Evolutionary conservation across 805 yeast genomes (phyloP).

Genomic region (Zygosaccharomyces kombuchaensis): DNA sequence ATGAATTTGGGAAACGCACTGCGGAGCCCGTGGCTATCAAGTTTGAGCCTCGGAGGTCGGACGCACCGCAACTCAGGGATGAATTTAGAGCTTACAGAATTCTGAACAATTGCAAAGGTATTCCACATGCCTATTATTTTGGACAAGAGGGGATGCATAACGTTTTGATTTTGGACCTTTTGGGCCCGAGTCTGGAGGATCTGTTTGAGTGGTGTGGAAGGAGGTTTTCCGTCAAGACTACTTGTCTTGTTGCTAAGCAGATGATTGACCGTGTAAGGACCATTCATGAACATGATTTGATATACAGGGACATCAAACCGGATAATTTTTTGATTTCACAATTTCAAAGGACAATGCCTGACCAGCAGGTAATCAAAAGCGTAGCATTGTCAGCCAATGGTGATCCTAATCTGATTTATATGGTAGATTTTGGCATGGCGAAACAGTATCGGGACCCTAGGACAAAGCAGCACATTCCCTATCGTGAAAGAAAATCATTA

Average conservation of each 20-base stretch:
- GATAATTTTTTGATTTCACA: conserved; percentile 64
- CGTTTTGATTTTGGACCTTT: conserved; percentile 67
- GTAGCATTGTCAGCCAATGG: conserved; percentile 52
- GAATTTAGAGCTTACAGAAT: conserved; percentile 76
- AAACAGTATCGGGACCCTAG: conserved; percentile 78
- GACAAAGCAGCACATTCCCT: conserved; percentile 77
- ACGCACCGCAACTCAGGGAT: conserved; percentile 79
- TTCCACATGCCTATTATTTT: conserved; percentile 79
- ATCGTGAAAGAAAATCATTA: conserved; percentile 72
- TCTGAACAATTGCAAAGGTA: conserved; percentile 62
- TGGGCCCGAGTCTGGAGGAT: conserved; percentile 80
- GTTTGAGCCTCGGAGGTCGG: conserved; percentile 75
- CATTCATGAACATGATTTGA: conserved; percentile 71
- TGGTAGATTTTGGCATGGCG: conserved; percentile 86
- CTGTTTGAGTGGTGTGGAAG: conserved; percentile 87
- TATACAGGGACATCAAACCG: conserved; percentile 79
- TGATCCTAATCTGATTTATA: conserved; percentile 62
- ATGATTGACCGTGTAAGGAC: conserved; percentile 70
- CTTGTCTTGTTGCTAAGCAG: conserved; percentile 69
- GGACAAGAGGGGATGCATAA: conserved; percentile 84
- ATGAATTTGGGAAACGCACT: conserved; percentile 7
- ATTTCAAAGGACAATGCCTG: conserved; percentile 25
- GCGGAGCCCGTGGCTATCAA: conserved; percentile 61
- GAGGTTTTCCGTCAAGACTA: conserved; percentile 64
- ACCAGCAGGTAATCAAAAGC: conserved; percentile 18